Evolutionary conservation across 1,139 yeast species (phyloP).

Genomic region (Entelexis sorbosivorans): DNA sequence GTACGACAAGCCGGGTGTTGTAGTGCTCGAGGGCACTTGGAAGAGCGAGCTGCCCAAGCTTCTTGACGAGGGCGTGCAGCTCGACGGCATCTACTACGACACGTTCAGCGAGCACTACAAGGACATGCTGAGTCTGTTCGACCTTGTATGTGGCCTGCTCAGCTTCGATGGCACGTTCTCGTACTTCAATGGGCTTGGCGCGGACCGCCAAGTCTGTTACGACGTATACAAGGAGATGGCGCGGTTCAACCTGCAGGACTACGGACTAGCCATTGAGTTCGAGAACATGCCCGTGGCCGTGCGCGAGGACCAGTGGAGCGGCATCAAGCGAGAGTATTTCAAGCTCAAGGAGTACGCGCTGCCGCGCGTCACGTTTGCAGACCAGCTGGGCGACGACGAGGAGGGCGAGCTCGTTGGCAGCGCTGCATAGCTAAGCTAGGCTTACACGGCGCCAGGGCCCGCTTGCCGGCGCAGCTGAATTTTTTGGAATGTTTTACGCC

Average conservation of each 20-base stretch:
- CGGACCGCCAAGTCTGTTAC: constrained; percentile 77
- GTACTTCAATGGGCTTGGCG: constrained; percentile 93
- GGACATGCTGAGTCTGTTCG: constrained; percentile 81
- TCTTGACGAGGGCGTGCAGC: constrained; percentile 55
- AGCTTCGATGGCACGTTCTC: constrained; percentile 65
- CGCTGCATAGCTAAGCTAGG: not conserved
- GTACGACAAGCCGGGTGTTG: constrained; percentile 65
- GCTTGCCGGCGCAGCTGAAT: too few relatives aligned
- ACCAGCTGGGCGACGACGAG: constrained; percentile 18
- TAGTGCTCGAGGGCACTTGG: constrained; percentile 79
- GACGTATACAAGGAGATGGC: constrained; percentile 82
- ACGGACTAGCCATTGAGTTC: constrained; percentile 57
- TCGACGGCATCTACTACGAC: constrained; percentile 88
- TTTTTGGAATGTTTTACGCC: too few relatives aligned
- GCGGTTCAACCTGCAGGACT: constrained; percentile 64
- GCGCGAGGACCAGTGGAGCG: constrained; percentile 42
- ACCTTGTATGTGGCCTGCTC: constrained; percentile 66
- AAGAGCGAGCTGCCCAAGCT: constrained; percentile 64
- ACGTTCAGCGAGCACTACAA: constrained; percentile 81
- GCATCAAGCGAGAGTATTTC: constrained; percentile 51
- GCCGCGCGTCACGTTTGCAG: constrained; percentile 25
- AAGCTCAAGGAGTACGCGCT: constrained; percentile 25
- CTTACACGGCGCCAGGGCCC: too few relatives aligned
- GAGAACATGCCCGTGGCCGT: constrained; percentile 29
- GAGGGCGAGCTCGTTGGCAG: constrained; percentile 16